Evolutionary conservation across 2,329 filamentous ascomycete species (phyloP).

Genomic region (Penicillium sp.): DNA sequence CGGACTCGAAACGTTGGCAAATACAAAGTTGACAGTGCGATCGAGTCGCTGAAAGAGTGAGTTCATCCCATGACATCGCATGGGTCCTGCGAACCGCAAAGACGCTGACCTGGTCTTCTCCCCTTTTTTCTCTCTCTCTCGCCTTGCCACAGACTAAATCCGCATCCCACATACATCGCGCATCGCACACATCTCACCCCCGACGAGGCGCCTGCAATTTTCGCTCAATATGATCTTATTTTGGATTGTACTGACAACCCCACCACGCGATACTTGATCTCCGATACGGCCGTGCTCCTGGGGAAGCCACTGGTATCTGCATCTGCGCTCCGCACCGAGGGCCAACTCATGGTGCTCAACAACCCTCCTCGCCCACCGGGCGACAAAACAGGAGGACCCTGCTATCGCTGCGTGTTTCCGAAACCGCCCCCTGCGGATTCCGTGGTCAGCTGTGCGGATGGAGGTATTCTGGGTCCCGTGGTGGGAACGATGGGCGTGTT

Average conservation of each 20-base stretch:
- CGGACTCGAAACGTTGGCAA: constrained; percentile 62
- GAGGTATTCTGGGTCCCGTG: constrained; percentile 84
- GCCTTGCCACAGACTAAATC: constrained; percentile 57
- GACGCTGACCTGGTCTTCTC: constrained; percentile 1
- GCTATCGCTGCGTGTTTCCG: constrained; percentile 90
- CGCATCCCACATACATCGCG: constrained; percentile 57
- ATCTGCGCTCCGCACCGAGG: constrained; percentile 80
- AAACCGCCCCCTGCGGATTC: constrained; percentile 76
- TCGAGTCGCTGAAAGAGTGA: constrained; percentile 53
- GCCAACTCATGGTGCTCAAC: constrained; percentile 85
- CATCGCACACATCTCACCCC: constrained; percentile 62
- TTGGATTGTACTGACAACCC: constrained; percentile 96
- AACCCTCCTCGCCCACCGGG: constrained; percentile 62
- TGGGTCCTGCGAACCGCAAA: not conserved
- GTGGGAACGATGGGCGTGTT: constrained; percentile 90
- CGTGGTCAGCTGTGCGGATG: constrained; percentile 83
- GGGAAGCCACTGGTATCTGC: constrained; percentile 78
- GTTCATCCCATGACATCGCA: constrained; percentile 10
- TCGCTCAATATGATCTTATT: constrained; percentile 70
- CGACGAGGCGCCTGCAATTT: constrained; percentile 59
- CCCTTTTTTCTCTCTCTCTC: constrained; percentile 2
- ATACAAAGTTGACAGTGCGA: constrained; percentile 74
- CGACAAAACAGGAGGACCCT: constrained; percentile 62
- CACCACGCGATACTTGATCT: constrained; percentile 84
- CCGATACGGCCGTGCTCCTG: constrained; percentile 77